Base-by-base conservation (phyloP, 1,284 basidiomycete genomes). In the Thecaphora thlaspeos region DNA sequence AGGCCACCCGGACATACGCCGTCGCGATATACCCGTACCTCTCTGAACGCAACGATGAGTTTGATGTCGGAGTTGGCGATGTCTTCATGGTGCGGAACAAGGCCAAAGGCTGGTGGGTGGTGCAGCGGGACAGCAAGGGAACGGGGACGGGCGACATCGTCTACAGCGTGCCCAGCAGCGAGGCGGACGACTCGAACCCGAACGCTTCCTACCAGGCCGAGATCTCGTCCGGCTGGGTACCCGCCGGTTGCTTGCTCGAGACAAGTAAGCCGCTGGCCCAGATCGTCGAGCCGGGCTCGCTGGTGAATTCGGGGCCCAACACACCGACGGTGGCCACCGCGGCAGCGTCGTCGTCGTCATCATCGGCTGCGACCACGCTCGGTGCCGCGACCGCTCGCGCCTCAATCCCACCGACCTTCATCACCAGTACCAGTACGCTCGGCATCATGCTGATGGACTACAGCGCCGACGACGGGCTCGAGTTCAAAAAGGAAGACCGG, bases 91-190 rank as follows among this genome's bases (percentile, higher is more conserved):
- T 97, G 71, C 82, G 95, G 48, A 90, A 89, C 54, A 87, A 94
- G 61, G 88, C 91, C 15, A 88, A 93, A 59, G 95, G 95, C 0
- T 98, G 95, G 95, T 99, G 94, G 91, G 89, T 96, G 32, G 94
- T 98, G 3, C 92, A 97, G 76, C 86, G 90, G 30, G 95, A 98
- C 78, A 52, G 73, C 1, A 48, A 58, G 19, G 87, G 88, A 21
- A 86, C 85, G 41, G 92, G 91, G 2, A 84, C 86, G 5, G 92
- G 92, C 14, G 81, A 87, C 45, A 84, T 91, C 40, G 86, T 88
- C 52, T 83, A 85, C 21, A 88, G 90, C 65, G 82, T 28, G 79
- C 82, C 45, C 86, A 88, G 77, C 87, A 90, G 75, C 89, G 79
- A 72, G 26, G 41, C 53, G n/a, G 43, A 51, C 22, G 51, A 51